These are phyloP conservation scores for Achaetomium macrosporum DNA, from an alignment of 2,329 filamentous ascomycete genomes.

Conservation along the genomic window DNA sequence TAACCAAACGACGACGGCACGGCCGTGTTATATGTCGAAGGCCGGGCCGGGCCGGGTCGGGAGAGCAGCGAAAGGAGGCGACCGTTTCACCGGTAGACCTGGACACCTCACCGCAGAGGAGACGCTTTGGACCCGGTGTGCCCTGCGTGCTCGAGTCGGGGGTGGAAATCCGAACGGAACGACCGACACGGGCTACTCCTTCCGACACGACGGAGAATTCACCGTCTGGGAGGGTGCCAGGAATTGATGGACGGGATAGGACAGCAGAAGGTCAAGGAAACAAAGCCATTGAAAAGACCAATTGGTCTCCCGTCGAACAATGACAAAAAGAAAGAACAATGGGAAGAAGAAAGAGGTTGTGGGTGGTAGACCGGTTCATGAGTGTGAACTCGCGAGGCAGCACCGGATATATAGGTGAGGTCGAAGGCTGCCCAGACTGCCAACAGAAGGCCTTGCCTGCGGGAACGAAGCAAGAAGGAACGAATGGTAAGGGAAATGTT, in stretches of 20 bases:
- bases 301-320: conserved; percentile 29
- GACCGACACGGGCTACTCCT: conserved; percentile 21
- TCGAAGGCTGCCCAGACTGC: neutral
- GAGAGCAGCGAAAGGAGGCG: conserved; percentile 6
- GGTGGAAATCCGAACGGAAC: conserved; percentile 17
- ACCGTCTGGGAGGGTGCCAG: conserved; percentile 12
- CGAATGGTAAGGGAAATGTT: no score
- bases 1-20: conserved; percentile 15
- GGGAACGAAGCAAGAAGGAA: conserved; percentile 1
- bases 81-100: neutral
- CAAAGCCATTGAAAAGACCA: conserved; percentile 36
- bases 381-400: conserved; percentile 35
- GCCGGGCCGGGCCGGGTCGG: conserved; percentile 1
- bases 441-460: conserved; percentile 10
- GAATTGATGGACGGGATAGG: conserved; percentile 23
- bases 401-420: conserved; percentile 42
- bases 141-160: neutral
- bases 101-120: neutral
- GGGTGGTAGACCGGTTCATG: conserved; percentile 21
- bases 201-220: conserved; percentile 7
- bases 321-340: conserved; percentile 24
- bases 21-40: conserved; percentile 16
- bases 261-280: conserved; percentile 33
- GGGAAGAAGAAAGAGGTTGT: conserved; percentile 20
- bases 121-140: neutral